Conservation (phyloP, 257 asterid species). For the Leonotis leonurus region DNA sequence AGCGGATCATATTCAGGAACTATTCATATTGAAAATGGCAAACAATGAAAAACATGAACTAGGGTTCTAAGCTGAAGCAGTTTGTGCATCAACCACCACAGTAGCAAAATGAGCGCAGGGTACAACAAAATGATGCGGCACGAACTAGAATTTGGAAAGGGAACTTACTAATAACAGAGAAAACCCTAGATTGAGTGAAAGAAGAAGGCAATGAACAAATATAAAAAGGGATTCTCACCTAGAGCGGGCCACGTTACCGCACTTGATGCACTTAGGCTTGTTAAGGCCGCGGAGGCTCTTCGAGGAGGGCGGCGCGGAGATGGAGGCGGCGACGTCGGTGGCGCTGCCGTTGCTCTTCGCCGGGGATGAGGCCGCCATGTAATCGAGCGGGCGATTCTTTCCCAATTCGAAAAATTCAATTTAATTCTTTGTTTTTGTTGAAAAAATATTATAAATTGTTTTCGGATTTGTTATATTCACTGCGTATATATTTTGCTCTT, state of each 20-base stretch:
- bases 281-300: conserved; percentile 83
- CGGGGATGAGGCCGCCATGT: conserved; percentile 49
- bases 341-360: conserved; percentile 33
- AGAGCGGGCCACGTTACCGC: conserved; percentile 98
- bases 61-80: neutral
- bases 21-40: neutral
- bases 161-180: neutral
- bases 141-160: neutral
- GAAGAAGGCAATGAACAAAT: neutral
- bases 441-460: too few relatives aligned
- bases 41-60: neutral
- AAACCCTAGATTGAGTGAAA: conserved; percentile 7
- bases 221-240: conserved; percentile 35
- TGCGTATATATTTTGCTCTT: too few relatives aligned
- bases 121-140: conserved; percentile 14
- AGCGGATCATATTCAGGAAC: neutral
- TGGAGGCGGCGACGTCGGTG: conserved; percentile 21
- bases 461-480: too few relatives aligned
- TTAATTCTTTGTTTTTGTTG: too few relatives aligned
- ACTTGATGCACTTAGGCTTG: conserved; percentile 96
- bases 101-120: conserved; percentile 5
- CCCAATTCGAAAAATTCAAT: conserved; percentile 17
- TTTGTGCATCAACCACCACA: neutral
- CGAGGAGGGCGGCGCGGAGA: conserved; percentile 28
- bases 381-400: conserved; percentile 13